Percentiles rank a stretch among this genome's conserved stretches.
Evolutionary conservation across 495 filamentous ascomycete species (phyloP).

Genomic region (Parathielavia hyrcaniae): DNA sequence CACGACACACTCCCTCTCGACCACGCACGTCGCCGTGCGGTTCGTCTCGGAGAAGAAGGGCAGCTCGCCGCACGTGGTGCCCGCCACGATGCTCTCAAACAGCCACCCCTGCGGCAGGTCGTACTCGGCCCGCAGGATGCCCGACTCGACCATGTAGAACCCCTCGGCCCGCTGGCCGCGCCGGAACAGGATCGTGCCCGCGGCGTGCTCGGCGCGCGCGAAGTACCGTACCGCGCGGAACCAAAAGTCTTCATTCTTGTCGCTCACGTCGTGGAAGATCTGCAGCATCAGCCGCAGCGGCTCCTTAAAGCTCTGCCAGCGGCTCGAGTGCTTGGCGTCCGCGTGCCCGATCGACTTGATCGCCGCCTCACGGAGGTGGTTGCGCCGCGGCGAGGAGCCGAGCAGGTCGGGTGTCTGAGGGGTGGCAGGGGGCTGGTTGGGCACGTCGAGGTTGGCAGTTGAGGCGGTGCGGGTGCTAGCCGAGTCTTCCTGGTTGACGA

Average conservation of each 20-base stretch:
- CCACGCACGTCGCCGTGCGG: conserved; percentile 76
- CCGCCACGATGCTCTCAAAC: conserved; percentile 87
- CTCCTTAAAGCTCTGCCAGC: conserved; percentile 80
- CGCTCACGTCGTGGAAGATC: conserved; percentile 78
- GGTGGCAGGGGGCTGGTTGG: conserved; percentile 22
- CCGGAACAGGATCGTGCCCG: conserved; percentile 68
- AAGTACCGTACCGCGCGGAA: conserved; percentile 71
- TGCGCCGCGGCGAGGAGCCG: conserved; percentile 70
- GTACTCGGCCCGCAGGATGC: conserved; percentile 85
- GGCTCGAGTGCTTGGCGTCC: conserved; percentile 45
- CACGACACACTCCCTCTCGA: conserved; percentile 71
- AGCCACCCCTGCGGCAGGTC: conserved; percentile 80
- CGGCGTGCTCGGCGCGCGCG: conserved; percentile 53
- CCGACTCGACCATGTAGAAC: conserved; percentile 88
- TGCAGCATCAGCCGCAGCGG: conserved; percentile 87
- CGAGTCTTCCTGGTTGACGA: conserved; percentile 48
- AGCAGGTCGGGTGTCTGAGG: conserved; percentile 38
- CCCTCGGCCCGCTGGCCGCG: conserved; percentile 62
- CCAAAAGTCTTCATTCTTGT: conserved; percentile 92
- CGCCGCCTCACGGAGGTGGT: conserved; percentile 71
- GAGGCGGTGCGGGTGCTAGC: conserved; percentile 35
- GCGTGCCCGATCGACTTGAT: conserved; percentile 56
- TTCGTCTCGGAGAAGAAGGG: conserved; percentile 90
- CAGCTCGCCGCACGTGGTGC: conserved; percentile 90
- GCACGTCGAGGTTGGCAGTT: conserved; percentile 49